Percentiles rank a stretch among this genome's conserved stretches.
phyloP scores from a whole-genome alignment of 345 rosid species.

The Aurinia saxatilis region DNA sequence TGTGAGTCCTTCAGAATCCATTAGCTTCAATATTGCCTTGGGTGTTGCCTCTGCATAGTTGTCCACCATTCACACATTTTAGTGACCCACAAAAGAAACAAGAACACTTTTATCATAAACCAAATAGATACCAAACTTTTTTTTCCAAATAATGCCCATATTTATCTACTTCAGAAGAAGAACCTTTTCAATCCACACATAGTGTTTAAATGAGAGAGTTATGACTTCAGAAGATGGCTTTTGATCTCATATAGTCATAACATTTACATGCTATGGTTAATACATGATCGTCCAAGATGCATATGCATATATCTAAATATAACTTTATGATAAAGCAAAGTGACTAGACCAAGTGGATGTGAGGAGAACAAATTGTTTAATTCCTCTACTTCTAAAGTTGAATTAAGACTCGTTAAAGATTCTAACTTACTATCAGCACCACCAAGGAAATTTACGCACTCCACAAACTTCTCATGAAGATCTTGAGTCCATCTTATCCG shows the following conservation, averaged over 20 bases:
- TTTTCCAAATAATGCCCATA: neutral
- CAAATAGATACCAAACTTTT: neutral
- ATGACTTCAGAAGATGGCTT: neutral
- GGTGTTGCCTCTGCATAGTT: conserved; percentile 72
- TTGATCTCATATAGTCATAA: neutral
- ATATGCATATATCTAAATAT: neutral
- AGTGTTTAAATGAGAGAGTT: conserved; percentile 4
- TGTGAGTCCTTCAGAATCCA: conserved; percentile 83
- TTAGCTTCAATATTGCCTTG: conserved; percentile 78
- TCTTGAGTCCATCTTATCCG: conserved; percentile 85
- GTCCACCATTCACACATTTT: conserved; percentile 17
- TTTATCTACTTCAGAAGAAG: neutral
- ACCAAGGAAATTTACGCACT: conserved; percentile 70
- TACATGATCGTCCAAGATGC: neutral
- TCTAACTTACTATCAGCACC: conserved; percentile 59
- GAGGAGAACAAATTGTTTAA: neutral
- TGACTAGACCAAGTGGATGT: neutral
- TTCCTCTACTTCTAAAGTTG: neutral
- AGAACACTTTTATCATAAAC: neutral
- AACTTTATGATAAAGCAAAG: conserved; percentile 8
- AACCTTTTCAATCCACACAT: neutral
- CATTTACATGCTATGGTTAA: neutral
- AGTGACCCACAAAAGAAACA: neutral
- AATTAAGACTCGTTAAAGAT: neutral
- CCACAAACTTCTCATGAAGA: conserved; percentile 84